Conservation (phyloP, 2,329 filamentous ascomycete genomes). For the Stylonectria norvegica region DNA sequence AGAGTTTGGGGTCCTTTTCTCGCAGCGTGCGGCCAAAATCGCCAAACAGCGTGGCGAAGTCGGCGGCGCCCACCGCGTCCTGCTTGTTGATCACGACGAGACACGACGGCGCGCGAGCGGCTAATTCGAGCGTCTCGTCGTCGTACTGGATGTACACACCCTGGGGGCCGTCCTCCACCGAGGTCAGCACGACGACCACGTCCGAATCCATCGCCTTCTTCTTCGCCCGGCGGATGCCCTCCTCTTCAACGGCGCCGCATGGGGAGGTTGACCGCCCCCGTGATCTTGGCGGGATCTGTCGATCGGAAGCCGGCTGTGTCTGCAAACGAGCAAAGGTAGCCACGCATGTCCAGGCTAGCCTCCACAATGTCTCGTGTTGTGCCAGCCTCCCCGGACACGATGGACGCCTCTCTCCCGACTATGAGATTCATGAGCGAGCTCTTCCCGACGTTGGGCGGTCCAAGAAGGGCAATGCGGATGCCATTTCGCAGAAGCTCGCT, state of each 20-base stretch:
- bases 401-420: constrained; percentile 88
- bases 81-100: constrained; percentile 63
- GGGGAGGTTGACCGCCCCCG: constrained; percentile 15
- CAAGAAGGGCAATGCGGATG: constrained; percentile 80
- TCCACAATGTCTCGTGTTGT: constrained; percentile 95
- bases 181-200: constrained; percentile 76
- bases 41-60: constrained; percentile 37
- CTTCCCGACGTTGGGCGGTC: constrained; percentile 92
- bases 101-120: constrained; percentile 44
- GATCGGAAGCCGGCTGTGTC: constrained; percentile 87
- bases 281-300: constrained; percentile 12
- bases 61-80: constrained; percentile 42
- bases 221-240: constrained; percentile 86
- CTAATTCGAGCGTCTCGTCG: constrained; percentile 52
- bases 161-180: constrained; percentile 55
- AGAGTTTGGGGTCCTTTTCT: constrained; percentile 22
- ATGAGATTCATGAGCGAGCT: constrained; percentile 89
- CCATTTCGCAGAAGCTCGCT: constrained; percentile 82
- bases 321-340: constrained; percentile 89
- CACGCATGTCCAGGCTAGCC: constrained; percentile 81
- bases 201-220: constrained; percentile 79
- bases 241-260: constrained; percentile 78
- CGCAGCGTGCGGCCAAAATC: constrained; percentile 34
- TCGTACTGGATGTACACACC: constrained; percentile 49
- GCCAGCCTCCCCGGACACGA: constrained; percentile 88